Evolutionary conservation across 2,329 filamentous ascomycete species (phyloP).

Genomic region (Ophiostoma novo-ulmi): DNA sequence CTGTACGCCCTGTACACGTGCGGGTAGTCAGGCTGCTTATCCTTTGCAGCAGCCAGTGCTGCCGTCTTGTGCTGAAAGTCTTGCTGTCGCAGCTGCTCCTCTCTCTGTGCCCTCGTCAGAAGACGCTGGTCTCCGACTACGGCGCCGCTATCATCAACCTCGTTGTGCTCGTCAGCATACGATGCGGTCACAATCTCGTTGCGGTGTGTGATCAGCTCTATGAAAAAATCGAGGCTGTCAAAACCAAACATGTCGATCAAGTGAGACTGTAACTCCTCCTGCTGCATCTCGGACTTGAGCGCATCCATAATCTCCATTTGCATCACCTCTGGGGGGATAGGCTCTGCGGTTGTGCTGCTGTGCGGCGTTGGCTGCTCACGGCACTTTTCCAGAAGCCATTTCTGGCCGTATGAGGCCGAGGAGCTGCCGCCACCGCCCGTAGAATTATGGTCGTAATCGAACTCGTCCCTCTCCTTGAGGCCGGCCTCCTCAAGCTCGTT

Average conservation of each 20-base stretch:
- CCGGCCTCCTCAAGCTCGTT: conserved; percentile 58
- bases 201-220: conserved; percentile 78
- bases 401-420: conserved; percentile 45
- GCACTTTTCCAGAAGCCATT: conserved; percentile 63
- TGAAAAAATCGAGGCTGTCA: conserved; percentile 87
- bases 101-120: conserved; percentile 69
- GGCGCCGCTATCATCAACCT: conserved; percentile 31
- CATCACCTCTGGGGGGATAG: conserved; percentile 55
- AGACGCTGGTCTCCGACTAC: conserved; percentile 44
- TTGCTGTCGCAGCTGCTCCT: conserved; percentile 67
- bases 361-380: conserved; percentile 61
- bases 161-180: conserved; percentile 28
- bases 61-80: conserved; percentile 82
- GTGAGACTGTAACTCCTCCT: conserved; percentile 86
- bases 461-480: conserved; percentile 28
- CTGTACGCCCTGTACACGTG: conserved; percentile 85
- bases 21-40: conserved; percentile 74
- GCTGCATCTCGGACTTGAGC: conserved; percentile 59
- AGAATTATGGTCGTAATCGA: not conserved
- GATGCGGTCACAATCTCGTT: conserved; percentile 55
- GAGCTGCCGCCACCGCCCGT: conserved; percentile 18
- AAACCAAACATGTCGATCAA: conserved; percentile 88
- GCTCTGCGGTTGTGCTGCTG: conserved; percentile 52
- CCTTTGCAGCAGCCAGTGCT: conserved; percentile 62
- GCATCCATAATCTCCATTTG: conserved; percentile 72